Percentiles rank a stretch among this genome's conserved stretches.
Evolutionary conservation across 1,284 basidiomycete genomes (phyloP).

Genomic region (Malassezia caprae): DNA sequence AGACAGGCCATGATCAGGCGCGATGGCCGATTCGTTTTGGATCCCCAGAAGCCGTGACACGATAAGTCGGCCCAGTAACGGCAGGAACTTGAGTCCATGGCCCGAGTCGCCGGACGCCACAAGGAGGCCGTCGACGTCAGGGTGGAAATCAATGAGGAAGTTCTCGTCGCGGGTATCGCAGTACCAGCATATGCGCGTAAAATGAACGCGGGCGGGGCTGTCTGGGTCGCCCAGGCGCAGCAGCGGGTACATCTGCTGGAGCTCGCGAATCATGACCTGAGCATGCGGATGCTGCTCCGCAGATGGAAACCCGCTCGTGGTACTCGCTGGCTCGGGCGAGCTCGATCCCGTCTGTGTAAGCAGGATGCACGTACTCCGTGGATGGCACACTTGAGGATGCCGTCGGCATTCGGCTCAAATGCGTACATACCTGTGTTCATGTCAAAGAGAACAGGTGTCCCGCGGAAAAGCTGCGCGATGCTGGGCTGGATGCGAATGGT

Average conservation of each 20-base stretch:
- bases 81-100: conserved; percentile 62
- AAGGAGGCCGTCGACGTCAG: conserved; percentile 49
- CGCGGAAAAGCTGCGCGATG: conserved; percentile 58
- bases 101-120: conserved; percentile 51
- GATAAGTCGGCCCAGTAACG: conserved; percentile 66
- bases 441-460: conserved; percentile 64
- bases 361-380: conserved; percentile 51
- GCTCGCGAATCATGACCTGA: conserved; percentile 53
- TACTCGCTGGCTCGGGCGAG: conserved; percentile 47
- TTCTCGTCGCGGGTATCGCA: conserved; percentile 50
- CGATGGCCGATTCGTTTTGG: conserved; percentile 5
- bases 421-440: conserved; percentile 52
- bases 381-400: conserved; percentile 64
- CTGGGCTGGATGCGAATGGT: conserved; percentile 63
- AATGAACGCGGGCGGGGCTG: conserved; percentile 49
- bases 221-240: conserved; percentile 51
- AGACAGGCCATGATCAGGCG: conserved; percentile 6
- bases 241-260: conserved; percentile 61
- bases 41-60: conserved; percentile 55
- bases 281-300: conserved; percentile 51
- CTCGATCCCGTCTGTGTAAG: conserved; percentile 54
- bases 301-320: conserved; percentile 13
- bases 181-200: conserved; percentile 73
- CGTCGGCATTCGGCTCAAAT: conserved; percentile 58
- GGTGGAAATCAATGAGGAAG: conserved; percentile 52